Conservation (phyloP, 768 basidiomycete genomes). For the Zangia roseola region DNA sequence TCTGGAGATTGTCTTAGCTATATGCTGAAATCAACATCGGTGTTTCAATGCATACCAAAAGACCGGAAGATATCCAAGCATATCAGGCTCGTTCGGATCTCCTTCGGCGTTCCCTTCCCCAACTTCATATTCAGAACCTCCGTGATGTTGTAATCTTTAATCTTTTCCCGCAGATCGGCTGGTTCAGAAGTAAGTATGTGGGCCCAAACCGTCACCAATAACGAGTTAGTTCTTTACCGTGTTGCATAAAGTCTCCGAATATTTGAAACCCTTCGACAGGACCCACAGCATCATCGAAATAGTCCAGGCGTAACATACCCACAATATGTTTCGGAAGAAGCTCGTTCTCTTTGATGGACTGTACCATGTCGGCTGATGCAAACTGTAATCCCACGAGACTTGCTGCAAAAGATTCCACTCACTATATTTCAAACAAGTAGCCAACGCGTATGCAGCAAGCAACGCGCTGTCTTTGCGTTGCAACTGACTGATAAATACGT, state of each 20-base stretch:
- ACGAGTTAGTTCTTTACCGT: constrained; percentile 9
- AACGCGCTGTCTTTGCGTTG: constrained; percentile 14
- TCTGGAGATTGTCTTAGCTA: constrained; percentile 7
- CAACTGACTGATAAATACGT: constrained; percentile 15
- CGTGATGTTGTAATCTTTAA: constrained; percentile 15
- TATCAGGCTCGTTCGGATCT: constrained; percentile 22
- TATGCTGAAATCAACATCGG: too few relatives aligned
- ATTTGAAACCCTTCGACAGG: constrained; percentile 25
- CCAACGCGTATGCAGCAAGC: constrained; percentile 22
- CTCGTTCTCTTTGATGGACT: constrained; percentile 4
- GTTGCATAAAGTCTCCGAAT: constrained; percentile 19
- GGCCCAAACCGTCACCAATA: neutral
- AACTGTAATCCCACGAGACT: neutral
- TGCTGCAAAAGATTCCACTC: neutral
- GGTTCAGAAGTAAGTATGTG: neutral
- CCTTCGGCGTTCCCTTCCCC: constrained; percentile 9
- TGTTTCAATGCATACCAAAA: constrained; percentile 12
- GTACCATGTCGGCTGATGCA: constrained; percentile 14
- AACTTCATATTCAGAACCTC: constrained; percentile 18
- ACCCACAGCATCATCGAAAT: constrained; percentile 26
- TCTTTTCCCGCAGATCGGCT: constrained; percentile 16
- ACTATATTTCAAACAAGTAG: constrained; percentile 16
- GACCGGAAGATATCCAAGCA: constrained; percentile 22
- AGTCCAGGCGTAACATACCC: constrained; percentile 23
- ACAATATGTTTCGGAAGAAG: constrained; percentile 18